Percentiles rank a stretch among this genome's conserved stretches.
Evolutionary conservation across 345 rosid genomes (phyloP).

Genomic region (Bruguiera gymnorhiza): DNA sequence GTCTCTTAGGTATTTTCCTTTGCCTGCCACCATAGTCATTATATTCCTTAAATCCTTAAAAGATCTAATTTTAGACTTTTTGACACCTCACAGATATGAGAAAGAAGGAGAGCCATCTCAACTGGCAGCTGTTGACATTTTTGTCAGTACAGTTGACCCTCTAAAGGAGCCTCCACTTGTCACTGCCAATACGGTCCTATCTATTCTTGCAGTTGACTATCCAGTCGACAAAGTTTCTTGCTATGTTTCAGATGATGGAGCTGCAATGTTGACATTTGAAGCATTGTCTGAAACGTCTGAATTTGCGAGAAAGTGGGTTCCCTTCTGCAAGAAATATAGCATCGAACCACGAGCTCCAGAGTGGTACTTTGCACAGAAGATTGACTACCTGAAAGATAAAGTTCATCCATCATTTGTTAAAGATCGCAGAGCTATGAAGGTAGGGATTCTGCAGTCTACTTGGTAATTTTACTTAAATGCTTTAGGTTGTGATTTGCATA

Average conservation of each 20-base stretch:
- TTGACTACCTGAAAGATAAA: constrained; percentile 55
- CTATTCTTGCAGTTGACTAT: constrained; percentile 68
- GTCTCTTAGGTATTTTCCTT: constrained; percentile 27
- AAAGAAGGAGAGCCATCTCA: constrained; percentile 32
- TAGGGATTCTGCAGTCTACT: constrained; percentile 6
- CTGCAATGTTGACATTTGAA: constrained; percentile 71
- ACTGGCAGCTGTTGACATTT: constrained; percentile 24
- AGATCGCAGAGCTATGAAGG: constrained; percentile 74
- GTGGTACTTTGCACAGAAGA: constrained; percentile 57
- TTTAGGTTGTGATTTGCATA: neutral
- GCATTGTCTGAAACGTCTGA: constrained; percentile 62
- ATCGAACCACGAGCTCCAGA: constrained; percentile 78
- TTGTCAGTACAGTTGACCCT: constrained; percentile 54
- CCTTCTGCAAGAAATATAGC: constrained; percentile 59
- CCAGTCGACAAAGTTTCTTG: constrained; percentile 70
- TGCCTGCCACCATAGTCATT: neutral
- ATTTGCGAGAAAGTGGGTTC: constrained; percentile 72
- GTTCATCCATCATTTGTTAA: constrained; percentile 55
- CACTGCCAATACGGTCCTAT: constrained; percentile 65
- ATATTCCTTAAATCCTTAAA: neutral
- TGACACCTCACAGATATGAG: constrained; percentile 19
- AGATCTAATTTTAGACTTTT: no score
- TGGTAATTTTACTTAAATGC: neutral
- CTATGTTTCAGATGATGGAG: constrained; percentile 74
- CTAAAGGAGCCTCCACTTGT: constrained; percentile 64